A percentile compares a stretch with the other conserved stretches of the same genome.
These are phyloP conservation scores for Septoria linicola DNA, from an alignment of 2,329 filamentous ascomycete species.

Conservation along the genomic window DNA sequence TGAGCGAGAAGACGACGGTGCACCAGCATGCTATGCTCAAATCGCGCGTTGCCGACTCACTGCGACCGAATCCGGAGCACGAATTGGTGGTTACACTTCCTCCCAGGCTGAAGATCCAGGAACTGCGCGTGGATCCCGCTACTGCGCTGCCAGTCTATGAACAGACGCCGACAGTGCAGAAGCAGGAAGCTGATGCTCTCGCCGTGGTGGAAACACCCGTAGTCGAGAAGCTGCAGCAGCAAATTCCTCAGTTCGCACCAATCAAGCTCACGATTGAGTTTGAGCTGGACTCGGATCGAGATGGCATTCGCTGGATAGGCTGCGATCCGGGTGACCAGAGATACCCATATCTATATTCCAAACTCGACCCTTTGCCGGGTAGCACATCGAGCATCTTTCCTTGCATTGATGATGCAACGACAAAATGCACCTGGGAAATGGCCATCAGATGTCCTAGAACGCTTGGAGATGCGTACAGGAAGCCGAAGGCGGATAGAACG, in stretches of 20 bases:
- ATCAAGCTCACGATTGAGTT: slow-evolving; percentile 73
- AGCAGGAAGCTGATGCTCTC: slow-evolving; percentile 36
- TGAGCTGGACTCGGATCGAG: slow-evolving; percentile 68
- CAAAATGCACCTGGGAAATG: slow-evolving; percentile 82
- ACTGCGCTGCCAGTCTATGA: slow-evolving; percentile 39
- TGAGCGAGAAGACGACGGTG: slow-evolving; percentile 62
- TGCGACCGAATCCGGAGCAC: slow-evolving; percentile 53
- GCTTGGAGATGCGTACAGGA: slow-evolving; percentile 68
- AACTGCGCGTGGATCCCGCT: slow-evolving; percentile 51
- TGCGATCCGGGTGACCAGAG: slow-evolving; percentile 74
- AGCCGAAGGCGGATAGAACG: slow-evolving; percentile 30
- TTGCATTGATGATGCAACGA: slow-evolving; percentile 81
- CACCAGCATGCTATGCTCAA: slow-evolving; percentile 76
- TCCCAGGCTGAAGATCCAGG: slow-evolving; percentile 60
- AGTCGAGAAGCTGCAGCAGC: slow-evolving; percentile 31
- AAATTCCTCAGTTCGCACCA: slow-evolving; percentile 54
- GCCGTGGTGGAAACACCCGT: slow-evolving; percentile 36
- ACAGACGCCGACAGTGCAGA: slow-evolving; percentile 42
- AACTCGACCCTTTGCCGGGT: slow-evolving; percentile 74
- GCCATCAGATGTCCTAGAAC: slow-evolving; percentile 84
- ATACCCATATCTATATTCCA: slow-evolving; percentile 90
- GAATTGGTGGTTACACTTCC: slow-evolving; percentile 62
- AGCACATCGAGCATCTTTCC: slow-evolving; percentile 86
- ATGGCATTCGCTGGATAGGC: slow-evolving; percentile 90
- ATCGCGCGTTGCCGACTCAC: slow-evolving; percentile 62